Percentiles rank a stretch among this genome's conserved stretches.
phyloP scores from a whole-genome alignment of 208 protist genomes.

The Polymyxa betae region DNA sequence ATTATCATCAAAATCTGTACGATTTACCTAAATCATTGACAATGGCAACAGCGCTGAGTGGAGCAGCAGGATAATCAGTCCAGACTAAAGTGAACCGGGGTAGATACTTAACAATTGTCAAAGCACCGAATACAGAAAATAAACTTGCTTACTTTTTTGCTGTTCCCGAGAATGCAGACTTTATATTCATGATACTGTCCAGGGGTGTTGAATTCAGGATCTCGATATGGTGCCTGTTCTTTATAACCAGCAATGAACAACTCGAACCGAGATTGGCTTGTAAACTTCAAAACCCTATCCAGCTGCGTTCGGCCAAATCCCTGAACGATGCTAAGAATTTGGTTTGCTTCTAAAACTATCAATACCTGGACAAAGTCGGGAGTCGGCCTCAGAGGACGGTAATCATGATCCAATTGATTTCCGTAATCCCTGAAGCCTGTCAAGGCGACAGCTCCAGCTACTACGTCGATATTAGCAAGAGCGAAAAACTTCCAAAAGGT shows the following conservation, averaged over 20 bases:
- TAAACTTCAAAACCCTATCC: slow-evolving; percentile 1
- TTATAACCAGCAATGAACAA: neutral
- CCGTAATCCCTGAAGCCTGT: neutral
- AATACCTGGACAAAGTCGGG: neutral
- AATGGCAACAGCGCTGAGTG: neutral
- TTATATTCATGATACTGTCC: slow-evolving; percentile 4
- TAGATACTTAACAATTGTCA: neutral
- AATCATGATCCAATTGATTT: neutral
- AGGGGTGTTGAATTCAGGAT: neutral
- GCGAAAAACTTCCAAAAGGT: neutral
- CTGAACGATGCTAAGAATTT: neutral
- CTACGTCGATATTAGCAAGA: neutral
- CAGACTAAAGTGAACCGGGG: slow-evolving; percentile 8
- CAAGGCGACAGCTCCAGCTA: neutral
- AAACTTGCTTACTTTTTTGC: neutral
- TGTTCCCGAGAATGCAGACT: neutral
- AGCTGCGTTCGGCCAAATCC: slow-evolving; percentile 12
- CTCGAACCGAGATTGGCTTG: neutral
- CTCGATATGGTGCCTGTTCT: neutral
- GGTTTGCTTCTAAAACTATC: neutral
- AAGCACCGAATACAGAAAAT: neutral
- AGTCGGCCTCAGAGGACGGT: neutral
- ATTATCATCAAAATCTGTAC: neutral
- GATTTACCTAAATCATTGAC: slow-evolving; percentile 7
- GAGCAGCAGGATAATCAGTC: neutral